Conservation (phyloP, 805 yeast genomes). For the Myxozyma melibiosi region DNA sequence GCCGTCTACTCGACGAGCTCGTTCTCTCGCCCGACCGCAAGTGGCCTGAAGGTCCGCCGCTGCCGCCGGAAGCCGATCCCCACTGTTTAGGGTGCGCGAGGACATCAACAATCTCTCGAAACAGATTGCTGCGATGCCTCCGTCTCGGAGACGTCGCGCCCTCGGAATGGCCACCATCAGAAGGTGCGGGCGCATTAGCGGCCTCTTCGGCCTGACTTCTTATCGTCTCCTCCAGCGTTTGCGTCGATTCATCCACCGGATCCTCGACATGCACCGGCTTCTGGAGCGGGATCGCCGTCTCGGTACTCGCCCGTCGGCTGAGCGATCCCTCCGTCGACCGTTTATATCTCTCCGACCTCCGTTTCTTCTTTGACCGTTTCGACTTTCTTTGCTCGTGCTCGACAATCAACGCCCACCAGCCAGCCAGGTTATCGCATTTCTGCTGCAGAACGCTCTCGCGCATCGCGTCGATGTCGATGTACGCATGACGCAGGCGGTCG, state of each 20-base stretch:
- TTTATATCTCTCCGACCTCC: conserved; percentile 5
- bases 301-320: conserved; percentile 10
- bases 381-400: conserved; percentile 43
- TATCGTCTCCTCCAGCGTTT: background rate
- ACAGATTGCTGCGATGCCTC: background rate
- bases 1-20: conserved; percentile 2
- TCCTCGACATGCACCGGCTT: conserved; percentile 3
- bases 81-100: background rate
- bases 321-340: conserved; percentile 12
- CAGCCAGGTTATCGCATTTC: conserved; percentile 72
- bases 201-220: background rate
- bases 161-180: too few species aligned
- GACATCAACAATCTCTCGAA: background rate
- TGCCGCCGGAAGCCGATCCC: background rate
- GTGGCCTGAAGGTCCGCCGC: too few species aligned
- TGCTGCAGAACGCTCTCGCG: conserved; percentile 58
- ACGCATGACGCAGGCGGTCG: conserved; percentile 59
- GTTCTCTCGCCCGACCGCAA: too few species aligned
- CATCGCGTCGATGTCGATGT: conserved; percentile 64
- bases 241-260: background rate
- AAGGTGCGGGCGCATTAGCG: background rate
- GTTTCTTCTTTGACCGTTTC: conserved; percentile 4
- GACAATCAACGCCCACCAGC: conserved; percentile 68
- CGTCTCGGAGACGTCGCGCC: background rate
- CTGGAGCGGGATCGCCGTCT: background rate